Evolutionary conservation across 2,329 filamentous ascomycete genomes (phyloP).

Genomic region (Penicillium vulpinum): DNA sequence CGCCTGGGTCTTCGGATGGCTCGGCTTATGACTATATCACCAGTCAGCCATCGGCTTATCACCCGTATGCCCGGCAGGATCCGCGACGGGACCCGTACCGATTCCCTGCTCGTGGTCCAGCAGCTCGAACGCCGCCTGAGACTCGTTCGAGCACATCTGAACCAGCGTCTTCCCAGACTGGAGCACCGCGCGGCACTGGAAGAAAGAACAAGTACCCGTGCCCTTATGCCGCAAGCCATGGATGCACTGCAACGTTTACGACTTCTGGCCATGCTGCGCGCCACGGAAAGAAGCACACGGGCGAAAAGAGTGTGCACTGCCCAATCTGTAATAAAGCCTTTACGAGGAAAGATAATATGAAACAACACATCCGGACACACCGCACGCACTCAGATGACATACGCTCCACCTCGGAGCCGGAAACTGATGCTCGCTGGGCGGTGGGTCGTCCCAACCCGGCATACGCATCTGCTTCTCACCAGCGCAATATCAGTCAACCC

Average conservation of each 20-base stretch:
- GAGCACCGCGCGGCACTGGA: slow-evolving; percentile 19
- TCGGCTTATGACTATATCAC: slow-evolving; percentile 34
- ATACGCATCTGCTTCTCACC: slow-evolving; percentile 14
- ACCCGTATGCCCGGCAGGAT: slow-evolving; percentile 32
- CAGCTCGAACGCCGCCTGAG: slow-evolving; percentile 25
- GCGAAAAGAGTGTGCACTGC: slow-evolving; percentile 67
- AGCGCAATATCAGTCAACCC: slow-evolving; percentile 20
- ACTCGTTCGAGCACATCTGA: slow-evolving; percentile 27
- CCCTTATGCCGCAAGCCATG: slow-evolving; percentile 60
- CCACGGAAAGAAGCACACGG: slow-evolving; percentile 68
- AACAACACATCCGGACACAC: slow-evolving; percentile 66
- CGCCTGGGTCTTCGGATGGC: slow-evolving; percentile 36
- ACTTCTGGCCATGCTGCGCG: slow-evolving; percentile 68
- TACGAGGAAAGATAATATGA: slow-evolving; percentile 70
- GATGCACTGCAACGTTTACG: slow-evolving; percentile 64
- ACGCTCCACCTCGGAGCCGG: slow-evolving; percentile 24
- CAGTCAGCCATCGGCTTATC: slow-evolving; percentile 27
- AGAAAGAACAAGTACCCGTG: slow-evolving; percentile 67
- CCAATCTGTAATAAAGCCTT: slow-evolving; percentile 68
- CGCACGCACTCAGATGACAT: slow-evolving; percentile 39
- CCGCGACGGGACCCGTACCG: slow-evolving; percentile 19
- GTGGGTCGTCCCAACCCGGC: slow-evolving; percentile 14
- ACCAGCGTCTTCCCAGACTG: slow-evolving; percentile 31
- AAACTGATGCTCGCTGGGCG: slow-evolving; percentile 18
- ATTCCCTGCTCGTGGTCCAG: slow-evolving; percentile 25